Evolutionary conservation across 768 basidiomycete species (phyloP).

Genomic region (Baorangia bicolor): DNA sequence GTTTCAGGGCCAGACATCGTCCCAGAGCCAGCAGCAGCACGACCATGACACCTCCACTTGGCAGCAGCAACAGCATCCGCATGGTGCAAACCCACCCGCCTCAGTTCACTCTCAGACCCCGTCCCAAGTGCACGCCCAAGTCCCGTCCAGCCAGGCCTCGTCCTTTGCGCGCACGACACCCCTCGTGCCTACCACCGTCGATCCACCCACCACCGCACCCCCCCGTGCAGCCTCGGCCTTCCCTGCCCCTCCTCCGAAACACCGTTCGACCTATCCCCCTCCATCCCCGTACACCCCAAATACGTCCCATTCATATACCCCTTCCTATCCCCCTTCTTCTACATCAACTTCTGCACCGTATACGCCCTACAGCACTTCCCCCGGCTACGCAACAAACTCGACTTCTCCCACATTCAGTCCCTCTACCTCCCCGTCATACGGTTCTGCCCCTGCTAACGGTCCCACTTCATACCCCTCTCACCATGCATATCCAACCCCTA

Average conservation of each 20-base stretch:
- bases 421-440: constrained; percentile 21
- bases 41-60: constrained; percentile 20
- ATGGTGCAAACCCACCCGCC: constrained; percentile 5
- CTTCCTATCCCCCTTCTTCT: constrained; percentile 18
- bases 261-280: constrained; percentile 18
- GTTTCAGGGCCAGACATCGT: constrained; percentile 18
- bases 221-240: constrained; percentile 13
- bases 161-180: constrained; percentile 29
- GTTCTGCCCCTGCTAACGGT: constrained; percentile 9
- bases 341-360: constrained; percentile 18
- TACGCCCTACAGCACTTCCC: constrained; percentile 20
- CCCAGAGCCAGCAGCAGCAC: constrained; percentile 22
- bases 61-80: constrained; percentile 29
- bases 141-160: constrained; percentile 8
- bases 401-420: constrained; percentile 27
- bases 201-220: constrained; percentile 9
- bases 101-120: constrained; percentile 16
- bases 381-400: constrained; percentile 18
- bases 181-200: constrained; percentile 30
- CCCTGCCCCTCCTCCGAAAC: constrained; percentile 19
- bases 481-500: constrained; percentile 23
- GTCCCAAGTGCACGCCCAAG: constrained; percentile 21
- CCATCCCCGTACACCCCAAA: constrained; percentile 24
- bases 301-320: constrained; percentile 12
- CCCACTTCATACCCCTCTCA: constrained; percentile 17